Percentiles rank a stretch among this genome's conserved stretches.
Evolutionary conservation across 805 yeast genomes (phyloP).

Genomic region (Yarrowia porcina): DNA sequence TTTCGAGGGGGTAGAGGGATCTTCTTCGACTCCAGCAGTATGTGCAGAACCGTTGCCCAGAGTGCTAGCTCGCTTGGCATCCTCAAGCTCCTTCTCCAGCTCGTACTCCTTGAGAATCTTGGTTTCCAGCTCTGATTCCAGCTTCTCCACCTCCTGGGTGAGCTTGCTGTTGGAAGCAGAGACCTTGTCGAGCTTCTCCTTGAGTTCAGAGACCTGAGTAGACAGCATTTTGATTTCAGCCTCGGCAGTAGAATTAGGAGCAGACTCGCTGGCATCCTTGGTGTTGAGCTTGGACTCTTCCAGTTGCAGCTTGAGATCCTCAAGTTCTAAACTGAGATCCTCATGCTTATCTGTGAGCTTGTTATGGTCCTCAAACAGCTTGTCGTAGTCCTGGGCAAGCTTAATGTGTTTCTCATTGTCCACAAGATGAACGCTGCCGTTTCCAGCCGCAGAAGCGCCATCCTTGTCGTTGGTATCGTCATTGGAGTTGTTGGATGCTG

Average conservation of each 20-base stretch:
- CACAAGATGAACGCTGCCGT: slow-evolving; percentile 35
- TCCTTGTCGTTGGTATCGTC: slow-evolving; percentile 12
- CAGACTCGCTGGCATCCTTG: neutral
- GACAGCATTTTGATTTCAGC: slow-evolving; percentile 10
- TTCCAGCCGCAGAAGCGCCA: slow-evolving; percentile 23
- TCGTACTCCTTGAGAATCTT: slow-evolving; percentile 36
- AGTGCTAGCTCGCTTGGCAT: slow-evolving; percentile 3
- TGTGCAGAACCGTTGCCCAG: neutral
- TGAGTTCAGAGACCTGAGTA: slow-evolving; percentile 7
- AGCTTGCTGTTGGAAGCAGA: slow-evolving; percentile 3
- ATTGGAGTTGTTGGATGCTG: neutral
- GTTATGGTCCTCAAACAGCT: slow-evolving; percentile 18
- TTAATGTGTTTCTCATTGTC: slow-evolving; percentile 32
- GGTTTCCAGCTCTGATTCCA: slow-evolving; percentile 34
- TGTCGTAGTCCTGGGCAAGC: slow-evolving; percentile 9
- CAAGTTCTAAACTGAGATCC: slow-evolving; percentile 12
- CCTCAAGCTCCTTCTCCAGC: slow-evolving; percentile 34
- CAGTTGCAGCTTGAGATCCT: slow-evolving; percentile 9
- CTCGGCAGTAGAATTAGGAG: slow-evolving; percentile 6
- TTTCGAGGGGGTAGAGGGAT: neutral
- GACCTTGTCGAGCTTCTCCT: slow-evolving; percentile 3
- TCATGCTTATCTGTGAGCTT: slow-evolving; percentile 16
- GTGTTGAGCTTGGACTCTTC: slow-evolving; percentile 5
- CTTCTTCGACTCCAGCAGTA: neutral
- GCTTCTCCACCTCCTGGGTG: slow-evolving; percentile 32